Percentiles rank a stretch among this genome's conserved stretches.
These are phyloP conservation scores for Euphorbia lathyris DNA, from an alignment of 345 rosid species.

Conservation along the genomic window DNA sequence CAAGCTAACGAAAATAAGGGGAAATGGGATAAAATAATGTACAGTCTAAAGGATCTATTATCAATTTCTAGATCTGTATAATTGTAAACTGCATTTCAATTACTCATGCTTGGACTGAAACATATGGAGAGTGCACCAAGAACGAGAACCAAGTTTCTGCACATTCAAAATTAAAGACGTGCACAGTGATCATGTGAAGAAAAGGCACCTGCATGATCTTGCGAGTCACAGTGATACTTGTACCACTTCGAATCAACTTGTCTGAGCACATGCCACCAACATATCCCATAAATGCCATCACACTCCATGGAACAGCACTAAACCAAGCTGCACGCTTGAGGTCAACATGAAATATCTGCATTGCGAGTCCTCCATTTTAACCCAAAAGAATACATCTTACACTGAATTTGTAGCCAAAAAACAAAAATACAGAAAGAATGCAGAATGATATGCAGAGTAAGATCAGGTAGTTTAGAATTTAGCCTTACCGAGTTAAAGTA, in stretches of 20 bases:
- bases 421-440: neutral
- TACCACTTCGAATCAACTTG: constrained; percentile 61
- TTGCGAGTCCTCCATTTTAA: constrained; percentile 12
- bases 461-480: neutral
- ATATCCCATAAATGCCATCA: constrained; percentile 91
- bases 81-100: neutral
- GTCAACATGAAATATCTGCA: constrained; percentile 82
- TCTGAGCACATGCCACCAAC: constrained; percentile 82
- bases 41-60: neutral
- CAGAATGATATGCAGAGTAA: neutral
- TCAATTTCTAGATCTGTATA: neutral
- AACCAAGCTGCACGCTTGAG: constrained; percentile 97
- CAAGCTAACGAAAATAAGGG: neutral
- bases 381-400: constrained; percentile 14
- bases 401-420: too few relatives aligned
- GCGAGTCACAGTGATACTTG: constrained; percentile 73
- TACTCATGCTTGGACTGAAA: neutral
- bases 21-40: neutral
- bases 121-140: neutral
- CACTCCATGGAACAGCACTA: constrained; percentile 92
- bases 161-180: neutral
- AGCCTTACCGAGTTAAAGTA: constrained; percentile 81
- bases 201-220: constrained; percentile 86
- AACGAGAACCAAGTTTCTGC: neutral
- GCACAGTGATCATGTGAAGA: neutral